A percentile compares a stretch with the other conserved stretches of the same genome.
phyloP scores from a whole-genome alignment of 345 rosid genomes.

The Salix dunnii region DNA sequence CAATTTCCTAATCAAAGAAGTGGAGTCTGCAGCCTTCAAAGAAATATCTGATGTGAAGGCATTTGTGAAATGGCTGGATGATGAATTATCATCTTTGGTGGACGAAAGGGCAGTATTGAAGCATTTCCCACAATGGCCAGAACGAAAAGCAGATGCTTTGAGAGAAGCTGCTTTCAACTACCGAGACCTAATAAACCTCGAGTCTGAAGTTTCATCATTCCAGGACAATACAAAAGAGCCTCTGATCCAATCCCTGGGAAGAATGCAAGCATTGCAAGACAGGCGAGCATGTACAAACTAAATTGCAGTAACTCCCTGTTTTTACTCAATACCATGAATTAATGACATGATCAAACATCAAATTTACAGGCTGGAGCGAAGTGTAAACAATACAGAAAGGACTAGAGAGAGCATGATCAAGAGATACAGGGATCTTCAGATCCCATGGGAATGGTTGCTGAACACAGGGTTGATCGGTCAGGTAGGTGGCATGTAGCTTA shows the following conservation, averaged over 20 bases:
- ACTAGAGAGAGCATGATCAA: constrained; percentile 55
- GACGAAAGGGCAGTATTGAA: constrained; percentile 97
- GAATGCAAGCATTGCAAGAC: constrained; percentile 79
- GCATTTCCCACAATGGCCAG: constrained; percentile 93
- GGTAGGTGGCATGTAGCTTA: constrained; percentile 47
- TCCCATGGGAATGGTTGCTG: constrained; percentile 96
- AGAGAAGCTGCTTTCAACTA: constrained; percentile 84
- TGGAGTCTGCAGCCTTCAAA: constrained; percentile 57
- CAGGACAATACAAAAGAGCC: constrained; percentile 58
- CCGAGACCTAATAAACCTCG: constrained; percentile 57
- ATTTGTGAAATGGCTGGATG: constrained; percentile 81
- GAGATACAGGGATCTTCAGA: constrained; percentile 75
- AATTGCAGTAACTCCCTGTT: constrained; percentile 19
- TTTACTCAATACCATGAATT: constrained; percentile 11
- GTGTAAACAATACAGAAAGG: constrained; percentile 55
- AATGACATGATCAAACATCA: constrained; percentile 19
- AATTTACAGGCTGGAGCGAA: constrained; percentile 71
- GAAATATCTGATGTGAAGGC: constrained; percentile 69
- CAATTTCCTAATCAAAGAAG: constrained; percentile 58
- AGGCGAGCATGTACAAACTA: constrained; percentile 81
- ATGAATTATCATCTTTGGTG: constrained; percentile 67
- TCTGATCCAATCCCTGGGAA: constrained; percentile 39
- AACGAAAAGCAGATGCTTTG: constrained; percentile 75
- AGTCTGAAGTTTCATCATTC: constrained; percentile 57
- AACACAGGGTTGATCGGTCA: constrained; percentile 75